Percentiles rank a stretch among this genome's conserved stretches.
These are phyloP conservation scores for Annona cherimola DNA, from an alignment of 164 flowering plant genomes.

Conservation along the genomic window DNA sequence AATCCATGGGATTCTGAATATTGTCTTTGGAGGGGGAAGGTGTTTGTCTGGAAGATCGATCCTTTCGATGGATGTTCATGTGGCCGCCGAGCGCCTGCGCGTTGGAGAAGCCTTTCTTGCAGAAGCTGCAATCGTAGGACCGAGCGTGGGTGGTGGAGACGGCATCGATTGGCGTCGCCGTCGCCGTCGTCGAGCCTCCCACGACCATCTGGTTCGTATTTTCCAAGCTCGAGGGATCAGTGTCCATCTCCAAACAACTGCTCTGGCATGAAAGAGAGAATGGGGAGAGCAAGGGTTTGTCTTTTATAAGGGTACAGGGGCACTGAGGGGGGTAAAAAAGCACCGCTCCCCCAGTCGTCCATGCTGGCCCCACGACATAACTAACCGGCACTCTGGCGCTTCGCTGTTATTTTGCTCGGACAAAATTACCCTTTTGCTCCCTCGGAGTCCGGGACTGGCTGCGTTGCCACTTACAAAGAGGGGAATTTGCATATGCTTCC, in stretches of 20 bases:
- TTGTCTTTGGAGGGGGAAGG: conserved; percentile 6
- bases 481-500: too few relatives aligned
- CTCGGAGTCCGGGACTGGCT: neutral
- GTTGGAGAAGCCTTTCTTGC: conserved; percentile 29
- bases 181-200: neutral
- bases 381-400: too few relatives aligned
- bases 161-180: neutral
- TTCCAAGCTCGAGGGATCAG: conserved; percentile 3
- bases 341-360: neutral
- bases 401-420: neutral
- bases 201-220: neutral
- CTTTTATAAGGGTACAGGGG: neutral
- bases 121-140: conserved; percentile 26
- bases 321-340: neutral
- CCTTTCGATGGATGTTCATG: conserved; percentile 41
- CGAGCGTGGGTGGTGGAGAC: neutral
- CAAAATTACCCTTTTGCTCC: too few relatives aligned
- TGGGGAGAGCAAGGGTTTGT: neutral
- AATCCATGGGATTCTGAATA: conserved; percentile 12
- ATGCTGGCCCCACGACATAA: neutral
- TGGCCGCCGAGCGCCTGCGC: conserved; percentile 43
- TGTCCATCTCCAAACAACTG: conserved; percentile 9
- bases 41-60: conserved; percentile 31
- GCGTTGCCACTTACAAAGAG: too few relatives aligned
- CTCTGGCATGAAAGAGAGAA: neutral